Base-by-base conservation (phyloP, 805 yeast species). In the Priceomyces melissophilus region DNA sequence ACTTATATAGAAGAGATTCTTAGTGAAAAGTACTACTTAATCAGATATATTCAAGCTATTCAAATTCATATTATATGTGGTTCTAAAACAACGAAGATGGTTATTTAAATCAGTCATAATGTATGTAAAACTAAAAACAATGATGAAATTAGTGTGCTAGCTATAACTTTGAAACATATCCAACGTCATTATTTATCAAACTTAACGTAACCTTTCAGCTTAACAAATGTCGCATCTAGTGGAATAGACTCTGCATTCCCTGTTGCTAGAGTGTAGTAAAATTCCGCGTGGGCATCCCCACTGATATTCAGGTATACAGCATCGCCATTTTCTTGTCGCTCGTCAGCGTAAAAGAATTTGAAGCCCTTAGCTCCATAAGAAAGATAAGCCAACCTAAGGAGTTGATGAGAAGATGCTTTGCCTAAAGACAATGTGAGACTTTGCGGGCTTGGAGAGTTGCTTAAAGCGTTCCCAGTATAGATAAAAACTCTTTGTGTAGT, bases 151-250 rank as follows among this genome's bases (percentile, higher is more conserved):
- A n/a, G n/a, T n/a, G n/a, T n/a, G n/a, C n/a, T n/a, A n/a, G n/a
- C n/a, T n/a, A n/a, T n/a, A n/a, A n/a, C n/a, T n/a, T n/a, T n/a
- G n/a, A n/a, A n/a, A n/a, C n/a, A n/a, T n/a, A n/a, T n/a, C n/a
- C n/a, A n/a, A n/a, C n/a, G n/a, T n/a, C n/a, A n/a, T n/a, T n/a
- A n/a, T n/a, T n/a, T 20, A 20, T 20, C 25, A 36, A 36, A 36
- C 6, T 25, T 12, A 10, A 28, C 16, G 17, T 36, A 36, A 12
- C 39, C 39, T 28, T 36, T 26, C 11, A 11, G 32, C 13, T 36
- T 36, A 15, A 36, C 39, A 36, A 36, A 36, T 14, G 39, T 36
- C n/a, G 39, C 39, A n/a, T 27, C 32, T 10, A 34, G 12, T n/a
- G 39, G 39, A n/a, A 36, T 32, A 28, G 26, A 14, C 17, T 20